Percentiles rank a stretch among this genome's conserved stretches.
Evolutionary conservation across 345 rosid genomes (phyloP).

Genomic region (Eucalyptus marginata): DNA sequence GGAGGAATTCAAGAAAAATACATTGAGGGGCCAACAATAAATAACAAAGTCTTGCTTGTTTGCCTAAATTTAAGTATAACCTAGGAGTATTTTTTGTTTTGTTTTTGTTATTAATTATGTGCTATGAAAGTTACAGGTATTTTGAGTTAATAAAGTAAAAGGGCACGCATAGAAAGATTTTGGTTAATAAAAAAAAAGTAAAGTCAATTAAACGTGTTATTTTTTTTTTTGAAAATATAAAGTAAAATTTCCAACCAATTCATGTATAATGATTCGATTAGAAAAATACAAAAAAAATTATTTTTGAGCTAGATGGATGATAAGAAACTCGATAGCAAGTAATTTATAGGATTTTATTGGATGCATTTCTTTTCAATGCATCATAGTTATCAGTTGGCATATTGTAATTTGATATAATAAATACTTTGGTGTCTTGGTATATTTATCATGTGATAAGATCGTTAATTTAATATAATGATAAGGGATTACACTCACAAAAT

Average conservation of each 20-base stretch:
- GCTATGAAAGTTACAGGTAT: neutral
- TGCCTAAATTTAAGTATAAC: neutral
- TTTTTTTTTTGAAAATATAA: neutral
- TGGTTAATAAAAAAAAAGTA: neutral
- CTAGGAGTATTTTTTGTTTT: neutral
- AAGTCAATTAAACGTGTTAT: neutral
- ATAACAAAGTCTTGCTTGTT: neutral
- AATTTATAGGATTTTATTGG: neutral
- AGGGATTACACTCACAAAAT: neutral
- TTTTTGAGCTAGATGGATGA: neutral
- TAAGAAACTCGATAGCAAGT: rapidly evolving
- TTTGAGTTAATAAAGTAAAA: neutral
- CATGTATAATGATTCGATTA: neutral
- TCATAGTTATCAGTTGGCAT: rapidly evolving
- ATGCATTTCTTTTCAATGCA: neutral
- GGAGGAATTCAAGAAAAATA: neutral
- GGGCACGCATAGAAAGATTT: neutral
- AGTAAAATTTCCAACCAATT: neutral
- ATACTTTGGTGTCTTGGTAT: neutral
- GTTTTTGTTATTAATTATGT: rapidly evolving
- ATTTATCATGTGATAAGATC: neutral
- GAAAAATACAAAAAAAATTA: too few relatives aligned
- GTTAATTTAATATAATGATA: neutral
- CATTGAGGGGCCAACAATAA: rapidly evolving
- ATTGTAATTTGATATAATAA: neutral